Base-by-base conservation (phyloP, 2,329 filamentous ascomycete species). In the Xylaria sp. region DNA sequence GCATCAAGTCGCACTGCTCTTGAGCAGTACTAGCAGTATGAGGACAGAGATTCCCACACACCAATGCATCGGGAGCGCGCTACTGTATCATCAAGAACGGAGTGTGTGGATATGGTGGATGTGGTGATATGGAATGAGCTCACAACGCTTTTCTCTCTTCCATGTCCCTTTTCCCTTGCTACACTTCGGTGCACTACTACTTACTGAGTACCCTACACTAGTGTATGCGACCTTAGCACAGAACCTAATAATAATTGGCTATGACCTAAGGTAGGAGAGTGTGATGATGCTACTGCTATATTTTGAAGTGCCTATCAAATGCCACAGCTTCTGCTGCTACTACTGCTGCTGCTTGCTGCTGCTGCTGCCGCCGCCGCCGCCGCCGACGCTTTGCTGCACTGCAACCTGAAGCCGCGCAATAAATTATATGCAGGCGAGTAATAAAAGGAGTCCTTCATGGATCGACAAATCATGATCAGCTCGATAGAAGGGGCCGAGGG, bases 61-160 rank as follows among this genome's bases (percentile, higher is more conserved):
- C 75, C 74, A 75, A 75, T 74, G 69, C 70, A 66, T 72, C 74
- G 74, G 76, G 71, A 76, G 70, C 70, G 72, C 74, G 67, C 74
- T 75, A 76, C 72, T 71, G 72, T 70, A 66, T 59, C 56, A 61
- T 64, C 52, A 60, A 59, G 70, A 66, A 71, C 59, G 66, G 54
- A 28, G 54, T 60, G 28, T 56, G 54, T 65, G 56, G 48, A 50
- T 63, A 55, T 7, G 7, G 50, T 65, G 51, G 61, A 41, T 46
- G 57, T 50, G 52, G 46, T 44, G 61, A 41, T 46, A 61, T 50
- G 52, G 52, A 63, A 46, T 46, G 41, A 46, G 34, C 54, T 34
- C 46, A 55, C 57, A 58, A 37, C 23, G 13, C 52, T 18, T 54
- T 18, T 54, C 57, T 37, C 41, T 3, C 18, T 59, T n/a, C 18